These are phyloP conservation scores for Hypocrella siamensis DNA, from an alignment of 2,329 filamentous ascomycete species.

Conservation along the genomic window DNA sequence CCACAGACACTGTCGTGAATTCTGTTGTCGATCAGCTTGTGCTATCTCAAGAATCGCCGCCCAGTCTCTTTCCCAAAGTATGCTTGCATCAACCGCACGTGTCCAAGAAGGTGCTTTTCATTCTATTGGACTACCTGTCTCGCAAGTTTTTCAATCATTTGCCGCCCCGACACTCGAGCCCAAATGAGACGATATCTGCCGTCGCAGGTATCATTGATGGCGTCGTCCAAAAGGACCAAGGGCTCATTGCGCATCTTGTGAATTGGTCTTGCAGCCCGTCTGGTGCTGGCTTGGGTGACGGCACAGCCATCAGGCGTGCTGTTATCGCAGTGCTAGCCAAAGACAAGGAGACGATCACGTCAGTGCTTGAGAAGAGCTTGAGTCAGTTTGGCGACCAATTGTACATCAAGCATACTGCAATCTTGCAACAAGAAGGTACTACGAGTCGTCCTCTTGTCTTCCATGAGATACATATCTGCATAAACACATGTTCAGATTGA, in stretches of 20 bases:
- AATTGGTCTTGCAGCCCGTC: constrained; percentile 50
- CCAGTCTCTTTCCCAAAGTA: constrained; percentile 13
- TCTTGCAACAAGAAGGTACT: constrained; percentile 87
- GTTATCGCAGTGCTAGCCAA: constrained; percentile 41
- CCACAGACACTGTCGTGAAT: constrained; percentile 26
- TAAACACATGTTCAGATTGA: too few relatives aligned
- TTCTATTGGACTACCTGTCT: constrained; percentile 25
- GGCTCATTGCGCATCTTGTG: constrained; percentile 37
- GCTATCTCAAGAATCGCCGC: constrained; percentile 11
- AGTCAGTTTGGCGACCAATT: constrained; percentile 69
- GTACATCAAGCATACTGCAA: constrained; percentile 71
- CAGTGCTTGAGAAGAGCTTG: constrained; percentile 51
- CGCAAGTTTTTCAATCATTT: constrained; percentile 24
- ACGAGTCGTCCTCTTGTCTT: too few relatives aligned
- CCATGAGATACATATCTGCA: too few relatives aligned
- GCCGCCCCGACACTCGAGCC: constrained; percentile 13
- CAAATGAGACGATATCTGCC: constrained; percentile 32
- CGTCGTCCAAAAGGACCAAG: constrained; percentile 30
- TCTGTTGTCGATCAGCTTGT: constrained; percentile 20
- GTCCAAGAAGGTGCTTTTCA: constrained; percentile 11
- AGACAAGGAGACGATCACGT: constrained; percentile 33
- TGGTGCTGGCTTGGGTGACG: constrained; percentile 48
- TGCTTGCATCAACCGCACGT: constrained; percentile 13
- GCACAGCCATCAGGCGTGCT: constrained; percentile 50
- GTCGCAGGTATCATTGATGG: constrained; percentile 39